Percentiles rank a stretch among this genome's conserved stretches.
Evolutionary conservation across 805 yeast species (phyloP).

Genomic region (Candida caryicola): DNA sequence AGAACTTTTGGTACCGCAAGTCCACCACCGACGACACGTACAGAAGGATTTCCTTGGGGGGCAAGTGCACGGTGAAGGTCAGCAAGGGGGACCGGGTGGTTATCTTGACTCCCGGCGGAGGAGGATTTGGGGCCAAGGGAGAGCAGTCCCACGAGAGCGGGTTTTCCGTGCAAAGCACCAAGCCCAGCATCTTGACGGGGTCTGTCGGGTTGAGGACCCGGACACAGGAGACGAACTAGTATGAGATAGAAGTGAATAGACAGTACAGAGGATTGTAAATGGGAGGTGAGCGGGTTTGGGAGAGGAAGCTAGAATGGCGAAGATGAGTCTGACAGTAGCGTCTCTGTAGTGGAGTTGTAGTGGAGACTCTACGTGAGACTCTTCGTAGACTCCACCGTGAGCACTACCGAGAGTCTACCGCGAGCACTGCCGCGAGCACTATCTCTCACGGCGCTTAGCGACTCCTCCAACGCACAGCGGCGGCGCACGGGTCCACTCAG

Average conservation of each 20-base stretch:
- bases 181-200: constrained; percentile 32
- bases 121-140: constrained; percentile 35
- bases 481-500: no score
- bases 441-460: no score
- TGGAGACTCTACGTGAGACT: background rate
- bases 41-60: constrained; percentile 29
- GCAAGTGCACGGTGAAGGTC: constrained; percentile 32
- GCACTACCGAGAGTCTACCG: no score
- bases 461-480: no score
- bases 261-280: no score
- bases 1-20: constrained; percentile 32
- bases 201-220: constrained; percentile 32
- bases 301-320: no score
- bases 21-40: constrained; percentile 13
- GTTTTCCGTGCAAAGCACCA: constrained; percentile 23
- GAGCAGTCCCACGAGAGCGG: constrained; percentile 7
- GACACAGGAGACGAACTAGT: constrained; percentile 36
- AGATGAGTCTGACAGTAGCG: no score
- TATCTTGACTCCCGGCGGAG: constrained; percentile 45
- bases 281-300: no score
- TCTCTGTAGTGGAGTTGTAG: no score
- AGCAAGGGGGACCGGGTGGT: constrained; percentile 40
- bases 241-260: no score
- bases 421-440: no score
- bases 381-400: no score